Base-by-base conservation (phyloP, 2,329 filamentous ascomycete genomes). In the Epichloe gansuensis region DNA sequence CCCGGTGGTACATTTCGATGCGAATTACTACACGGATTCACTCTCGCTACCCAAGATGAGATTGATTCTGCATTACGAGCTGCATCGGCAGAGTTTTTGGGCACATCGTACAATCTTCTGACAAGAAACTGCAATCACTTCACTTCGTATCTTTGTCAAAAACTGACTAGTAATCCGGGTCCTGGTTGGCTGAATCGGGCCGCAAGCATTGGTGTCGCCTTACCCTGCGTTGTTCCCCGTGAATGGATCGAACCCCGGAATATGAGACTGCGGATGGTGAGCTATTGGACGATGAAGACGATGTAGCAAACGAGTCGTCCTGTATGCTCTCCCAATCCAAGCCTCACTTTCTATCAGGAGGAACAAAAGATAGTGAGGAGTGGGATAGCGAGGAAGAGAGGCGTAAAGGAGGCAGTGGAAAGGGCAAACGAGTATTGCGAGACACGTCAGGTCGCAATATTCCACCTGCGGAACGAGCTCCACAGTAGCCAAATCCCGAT, bases 111-210 rank as follows among this genome's bases (percentile, higher is more conserved):
- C 68, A 91, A 93, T 62, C 77, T 94, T 13, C 75, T 94, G 45
- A 89, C 83, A 21, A 82, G 82, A 60, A 94, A 94, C 67, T 94
- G 88, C 76, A 94, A 94, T 66, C 88, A 94, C 66, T 94, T 94
- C 65, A 91, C 88, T 2, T 82, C 81, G 21, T 81, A 85, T 61
- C 76, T 94, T 17, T 90, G 86, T 67, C 75, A 84, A 64, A 80
- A 79, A 58, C 75, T 94, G 52, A 91, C 86, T 2, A 81, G 83
- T 5, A 77, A 80, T 46, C 72, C 81, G 1, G 86, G 85, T 0
- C 88, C 88, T 0, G 69, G 68, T 17, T 94, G 88, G 85, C 71
- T 94, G 51, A 94, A 94, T 63, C 80, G 88, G 52, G 88, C 88
- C 1, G 88, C 88, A n/a, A 85, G 80, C 59, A 88, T 94, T 57